Evolutionary conservation across 208 protist species (phyloP).

Genomic region (Angomonas ambiguus): DNA sequence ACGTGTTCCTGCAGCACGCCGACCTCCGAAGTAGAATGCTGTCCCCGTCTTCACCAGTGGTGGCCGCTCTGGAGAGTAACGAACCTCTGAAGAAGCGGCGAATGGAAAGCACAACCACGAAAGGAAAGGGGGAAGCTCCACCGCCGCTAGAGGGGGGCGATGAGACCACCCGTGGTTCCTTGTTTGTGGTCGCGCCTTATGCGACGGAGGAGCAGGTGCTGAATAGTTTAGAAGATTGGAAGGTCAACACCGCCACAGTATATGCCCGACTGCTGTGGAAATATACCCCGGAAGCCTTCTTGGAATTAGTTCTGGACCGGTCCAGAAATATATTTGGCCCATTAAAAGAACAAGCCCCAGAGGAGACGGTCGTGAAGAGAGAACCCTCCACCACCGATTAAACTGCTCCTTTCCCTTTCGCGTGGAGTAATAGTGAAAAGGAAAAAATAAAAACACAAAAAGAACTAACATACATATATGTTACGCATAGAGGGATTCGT

Average conservation of each 20-base stretch:
- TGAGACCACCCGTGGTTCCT: slow-evolving; percentile 19
- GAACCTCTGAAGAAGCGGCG: too few species aligned
- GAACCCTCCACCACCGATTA: not conserved
- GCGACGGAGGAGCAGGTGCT: slow-evolving; percentile 73
- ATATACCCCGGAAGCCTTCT: slow-evolving; percentile 47
- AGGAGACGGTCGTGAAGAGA: not conserved
- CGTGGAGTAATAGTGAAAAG: not conserved
- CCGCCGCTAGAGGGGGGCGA: not conserved
- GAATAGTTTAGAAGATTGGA: slow-evolving; percentile 61
- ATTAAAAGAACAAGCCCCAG: not conserved
- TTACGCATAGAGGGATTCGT: not conserved
- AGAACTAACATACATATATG: not conserved
- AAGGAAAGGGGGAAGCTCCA: not conserved
- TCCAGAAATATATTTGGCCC: not conserved
- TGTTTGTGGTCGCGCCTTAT: slow-evolving; percentile 53
- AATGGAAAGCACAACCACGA: too few species aligned
- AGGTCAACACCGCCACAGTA: slow-evolving; percentile 41
- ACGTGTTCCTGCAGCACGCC: slow-evolving; percentile 50
- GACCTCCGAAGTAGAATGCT: slow-evolving; percentile 29
- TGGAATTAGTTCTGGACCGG: slow-evolving; percentile 26
- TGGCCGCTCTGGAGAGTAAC: not conserved
- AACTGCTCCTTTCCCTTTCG: too few species aligned
- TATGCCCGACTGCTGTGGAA: slow-evolving; percentile 80
- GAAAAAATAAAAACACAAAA: not conserved
- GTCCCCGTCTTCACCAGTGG: not conserved